These are phyloP conservation scores for Citeromyces matritensis DNA, from an alignment of 805 yeast genomes.

Conservation along the genomic window DNA sequence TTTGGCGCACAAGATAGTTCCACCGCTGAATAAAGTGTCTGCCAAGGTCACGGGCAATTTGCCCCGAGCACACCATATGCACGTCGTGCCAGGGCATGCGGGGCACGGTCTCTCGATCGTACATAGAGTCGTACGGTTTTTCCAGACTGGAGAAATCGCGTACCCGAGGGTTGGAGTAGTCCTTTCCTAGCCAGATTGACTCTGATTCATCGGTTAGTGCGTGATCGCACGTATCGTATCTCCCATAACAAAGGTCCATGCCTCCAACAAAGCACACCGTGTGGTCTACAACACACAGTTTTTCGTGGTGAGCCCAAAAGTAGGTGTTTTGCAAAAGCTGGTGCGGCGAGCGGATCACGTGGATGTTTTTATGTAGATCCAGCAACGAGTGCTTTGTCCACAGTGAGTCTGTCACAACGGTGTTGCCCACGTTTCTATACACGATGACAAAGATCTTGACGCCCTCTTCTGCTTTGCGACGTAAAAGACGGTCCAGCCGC, in stretches of 20 bases:
- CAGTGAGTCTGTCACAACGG: constrained; percentile 84
- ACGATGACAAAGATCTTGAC: constrained; percentile 86
- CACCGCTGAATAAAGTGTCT: constrained; percentile 96
- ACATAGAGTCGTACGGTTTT: constrained; percentile 83
- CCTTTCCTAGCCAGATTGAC: constrained; percentile 89
- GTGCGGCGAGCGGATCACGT: constrained; percentile 88
- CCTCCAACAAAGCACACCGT: constrained; percentile 90
- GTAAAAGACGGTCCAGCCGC: constrained; percentile 78
- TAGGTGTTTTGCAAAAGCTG: constrained; percentile 85
- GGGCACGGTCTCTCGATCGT: constrained; percentile 66
- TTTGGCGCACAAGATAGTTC: constrained; percentile 87
- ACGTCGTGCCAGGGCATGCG: constrained; percentile 99
- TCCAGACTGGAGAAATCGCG: constrained; percentile 74
- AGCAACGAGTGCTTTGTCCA: constrained; percentile 91
- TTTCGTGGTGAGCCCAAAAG: constrained; percentile 99
- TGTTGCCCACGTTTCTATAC: constrained; percentile 86
- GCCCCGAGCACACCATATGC: constrained; percentile 91
- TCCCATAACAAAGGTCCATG: constrained; percentile 86
- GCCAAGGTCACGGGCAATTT: constrained; percentile 82
- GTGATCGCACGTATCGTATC: constrained; percentile 95
- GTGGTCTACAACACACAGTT: constrained; percentile 74
- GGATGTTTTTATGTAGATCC: constrained; percentile 73
- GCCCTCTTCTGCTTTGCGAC: constrained; percentile 86
- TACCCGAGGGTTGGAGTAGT: constrained; percentile 90
- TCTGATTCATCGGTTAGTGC: constrained; percentile 60